These are phyloP conservation scores for Chlamydomonas incerta DNA, from an alignment of 139 green algal genomes.

Conservation along the genomic window DNA sequence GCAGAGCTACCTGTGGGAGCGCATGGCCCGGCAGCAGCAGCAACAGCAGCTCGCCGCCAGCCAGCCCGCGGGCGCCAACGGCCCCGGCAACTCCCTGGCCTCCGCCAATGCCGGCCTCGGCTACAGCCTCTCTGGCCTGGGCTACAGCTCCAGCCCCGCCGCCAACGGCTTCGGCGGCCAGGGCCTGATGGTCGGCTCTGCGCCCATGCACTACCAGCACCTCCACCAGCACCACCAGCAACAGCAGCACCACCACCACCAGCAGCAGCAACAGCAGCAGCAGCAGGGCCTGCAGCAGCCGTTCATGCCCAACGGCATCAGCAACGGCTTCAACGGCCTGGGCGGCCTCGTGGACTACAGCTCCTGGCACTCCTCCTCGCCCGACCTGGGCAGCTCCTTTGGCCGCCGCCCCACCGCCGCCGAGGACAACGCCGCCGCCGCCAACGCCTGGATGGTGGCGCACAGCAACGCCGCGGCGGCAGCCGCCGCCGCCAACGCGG, in stretches of 20 bases:
- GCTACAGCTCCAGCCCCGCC: neutral
- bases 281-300: too few relatives aligned
- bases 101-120: neutral
- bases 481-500: too few relatives aligned
- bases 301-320: too few relatives aligned
- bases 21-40: neutral
- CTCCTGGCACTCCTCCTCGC: conserved; percentile 20
- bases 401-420: neutral
- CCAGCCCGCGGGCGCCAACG: neutral
- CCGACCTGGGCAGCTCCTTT: neutral
- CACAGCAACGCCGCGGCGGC: neutral
- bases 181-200: conserved; percentile 9
- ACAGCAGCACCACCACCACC: too few relatives aligned
- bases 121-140: neutral
- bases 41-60: neutral
- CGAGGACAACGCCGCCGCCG: neutral
- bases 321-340: neutral
- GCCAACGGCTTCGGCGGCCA: neutral
- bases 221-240: too few relatives aligned
- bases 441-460: conserved; percentile 10
- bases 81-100: neutral
- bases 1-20: conserved; percentile 3
- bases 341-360: conserved; percentile 6
- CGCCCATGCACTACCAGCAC: neutral
- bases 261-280: too few relatives aligned